Evolutionary conservation across 257 asterid genomes (phyloP).

Genomic region (Fraxinus anomala): DNA sequence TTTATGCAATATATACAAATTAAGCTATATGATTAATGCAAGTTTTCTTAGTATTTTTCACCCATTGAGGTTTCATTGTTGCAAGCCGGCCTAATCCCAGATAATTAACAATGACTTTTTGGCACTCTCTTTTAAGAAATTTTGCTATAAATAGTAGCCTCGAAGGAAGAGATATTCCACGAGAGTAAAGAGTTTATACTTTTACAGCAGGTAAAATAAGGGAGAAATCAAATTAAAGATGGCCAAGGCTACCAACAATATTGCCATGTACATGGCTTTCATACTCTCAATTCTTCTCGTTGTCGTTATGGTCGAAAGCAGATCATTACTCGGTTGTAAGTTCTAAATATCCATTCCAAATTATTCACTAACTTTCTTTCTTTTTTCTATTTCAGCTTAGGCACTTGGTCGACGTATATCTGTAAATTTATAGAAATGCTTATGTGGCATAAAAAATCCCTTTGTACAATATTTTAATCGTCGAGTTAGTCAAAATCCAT

Average conservation of each 20-base stretch:
- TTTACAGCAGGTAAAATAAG: neutral
- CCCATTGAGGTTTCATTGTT: conserved; percentile 18
- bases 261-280: conserved; percentile 17
- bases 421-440: neutral
- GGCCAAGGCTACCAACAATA: conserved; percentile 34
- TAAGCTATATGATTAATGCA: neutral
- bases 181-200: neutral
- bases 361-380: neutral
- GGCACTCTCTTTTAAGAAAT: neutral
- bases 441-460: too few species aligned
- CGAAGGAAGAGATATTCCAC: neutral
- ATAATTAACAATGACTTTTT: neutral
- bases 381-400: neutral
- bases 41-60: conserved; percentile 14
- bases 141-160: conserved; percentile 15
- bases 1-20: neutral
- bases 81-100: conserved; percentile 11
- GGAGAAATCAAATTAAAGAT: conserved; percentile 20
- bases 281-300: conserved; percentile 27
- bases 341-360: neutral
- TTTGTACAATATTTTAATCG: too few species aligned
- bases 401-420: neutral
- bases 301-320: conserved; percentile 26
- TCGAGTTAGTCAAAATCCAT: too few species aligned
- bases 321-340: conserved; percentile 25